Conservation (phyloP, 805 yeast genomes). For the Saccharomycopsis javanensis region DNA sequence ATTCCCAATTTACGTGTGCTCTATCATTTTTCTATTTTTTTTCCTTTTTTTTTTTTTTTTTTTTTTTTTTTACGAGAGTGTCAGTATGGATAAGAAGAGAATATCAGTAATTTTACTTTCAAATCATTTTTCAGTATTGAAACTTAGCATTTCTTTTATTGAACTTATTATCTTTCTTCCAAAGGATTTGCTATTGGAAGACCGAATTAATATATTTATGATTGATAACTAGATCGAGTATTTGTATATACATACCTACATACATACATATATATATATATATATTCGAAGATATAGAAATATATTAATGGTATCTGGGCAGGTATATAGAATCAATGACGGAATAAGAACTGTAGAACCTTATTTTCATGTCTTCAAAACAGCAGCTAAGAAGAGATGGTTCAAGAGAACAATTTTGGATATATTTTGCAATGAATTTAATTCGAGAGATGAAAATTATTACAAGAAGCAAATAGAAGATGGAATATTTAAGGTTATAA, state of each 20-base stretch:
- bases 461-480: background rate
- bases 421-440: constrained; percentile 28
- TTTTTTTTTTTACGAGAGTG: background rate
- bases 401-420: constrained; percentile 25
- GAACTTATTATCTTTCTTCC: too few species aligned
- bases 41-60: background rate
- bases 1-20: background rate
- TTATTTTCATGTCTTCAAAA: constrained; percentile 25
- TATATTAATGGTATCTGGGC: background rate
- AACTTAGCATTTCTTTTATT: too few species aligned
- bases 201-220: too few species aligned
- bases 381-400: constrained; percentile 31
- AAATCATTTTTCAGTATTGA: background rate
- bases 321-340: constrained; percentile 13
- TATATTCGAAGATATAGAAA: background rate
- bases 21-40: too few species aligned
- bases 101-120: background rate
- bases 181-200: too few species aligned
- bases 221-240: too few species aligned
- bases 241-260: too few species aligned
- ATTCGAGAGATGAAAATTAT: constrained; percentile 8
- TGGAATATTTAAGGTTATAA: background rate
- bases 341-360: constrained; percentile 29
- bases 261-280: too few species aligned
- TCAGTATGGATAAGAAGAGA: background rate